Evolutionary conservation across 2,329 filamentous ascomycete species (phyloP).

Genomic region (Gaeumannomyces tritici): DNA sequence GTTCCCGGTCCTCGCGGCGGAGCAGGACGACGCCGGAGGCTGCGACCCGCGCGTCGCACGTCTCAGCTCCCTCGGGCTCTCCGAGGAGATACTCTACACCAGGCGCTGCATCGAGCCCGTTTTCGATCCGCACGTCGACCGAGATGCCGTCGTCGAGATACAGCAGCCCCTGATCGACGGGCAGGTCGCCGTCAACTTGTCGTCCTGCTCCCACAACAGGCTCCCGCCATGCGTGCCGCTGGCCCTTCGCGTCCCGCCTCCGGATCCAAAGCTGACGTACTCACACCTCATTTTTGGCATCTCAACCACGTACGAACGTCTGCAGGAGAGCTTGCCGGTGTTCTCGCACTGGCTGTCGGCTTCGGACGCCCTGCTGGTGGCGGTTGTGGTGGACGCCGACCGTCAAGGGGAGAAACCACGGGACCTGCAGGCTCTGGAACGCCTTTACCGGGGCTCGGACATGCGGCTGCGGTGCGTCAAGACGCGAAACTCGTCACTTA

Average conservation of each 20-base stretch:
- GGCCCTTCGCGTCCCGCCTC: constrained; percentile 32
- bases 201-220: constrained; percentile 15
- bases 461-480: constrained; percentile 15
- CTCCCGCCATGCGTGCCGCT: constrained; percentile 31
- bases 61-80: constrained; percentile 21
- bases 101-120: constrained; percentile 32
- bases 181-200: constrained; percentile 20
- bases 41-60: constrained; percentile 11
- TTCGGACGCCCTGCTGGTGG: constrained; percentile 40
- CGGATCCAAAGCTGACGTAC: constrained; percentile 32
- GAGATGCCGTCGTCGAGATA: constrained; percentile 26
- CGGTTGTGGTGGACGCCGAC: constrained; percentile 33
- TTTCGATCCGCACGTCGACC: constrained; percentile 21
- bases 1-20: background rate
- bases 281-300: constrained; percentile 47
- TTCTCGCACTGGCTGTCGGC: constrained; percentile 47
- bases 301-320: constrained; percentile 39
- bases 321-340: constrained; percentile 37
- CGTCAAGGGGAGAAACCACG: background rate
- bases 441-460: constrained; percentile 17
- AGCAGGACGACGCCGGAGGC: background rate
- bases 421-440: constrained; percentile 18
- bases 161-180: constrained; percentile 24
- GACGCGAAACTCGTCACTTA: constrained; percentile 22
- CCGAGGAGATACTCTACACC: constrained; percentile 31